Percentiles rank a stretch among this genome's conserved stretches.
phyloP scores from a whole-genome alignment of 192 early-diverging fungal species.

The Cladochytrium replicatum region DNA sequence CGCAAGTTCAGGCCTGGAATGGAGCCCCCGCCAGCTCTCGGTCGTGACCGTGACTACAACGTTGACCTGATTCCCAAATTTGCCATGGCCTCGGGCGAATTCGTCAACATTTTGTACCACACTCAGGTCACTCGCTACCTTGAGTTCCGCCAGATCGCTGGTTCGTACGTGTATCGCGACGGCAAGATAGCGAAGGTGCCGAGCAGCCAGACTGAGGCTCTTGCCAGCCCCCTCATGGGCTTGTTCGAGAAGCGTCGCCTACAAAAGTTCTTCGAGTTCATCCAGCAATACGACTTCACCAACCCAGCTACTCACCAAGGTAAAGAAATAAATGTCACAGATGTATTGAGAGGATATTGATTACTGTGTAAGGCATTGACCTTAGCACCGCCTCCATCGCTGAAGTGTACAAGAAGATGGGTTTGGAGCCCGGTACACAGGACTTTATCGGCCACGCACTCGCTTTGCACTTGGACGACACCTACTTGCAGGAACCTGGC shows the following conservation, averaged over 20 bases:
- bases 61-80: conserved; percentile 89
- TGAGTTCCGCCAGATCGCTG: conserved; percentile 78
- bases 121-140: conserved; percentile 84
- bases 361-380: conserved; percentile 39
- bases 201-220: conserved; percentile 62
- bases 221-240: conserved; percentile 64
- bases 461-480: conserved; percentile 75
- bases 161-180: conserved; percentile 73
- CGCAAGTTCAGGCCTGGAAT: conserved; percentile 14
- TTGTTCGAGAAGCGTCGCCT: conserved; percentile 71
- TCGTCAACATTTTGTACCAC: conserved; percentile 75
- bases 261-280: conserved; percentile 71
- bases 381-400: conserved; percentile 49
- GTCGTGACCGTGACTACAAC: conserved; percentile 58
- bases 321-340: no score
- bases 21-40: conserved; percentile 3
- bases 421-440: conserved; percentile 70
- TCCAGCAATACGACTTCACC: conserved; percentile 68
- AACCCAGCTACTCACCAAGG: conserved; percentile 60
- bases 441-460: conserved; percentile 86
- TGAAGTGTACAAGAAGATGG: conserved; percentile 61
- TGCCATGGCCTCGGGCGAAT: conserved; percentile 83
- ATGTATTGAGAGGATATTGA: not conserved
- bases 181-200: conserved; percentile 79
- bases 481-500: conserved; percentile 28